Conservation (phyloP, 371 early-diverging fungal genomes). For the Coemansia sp. region DNA sequence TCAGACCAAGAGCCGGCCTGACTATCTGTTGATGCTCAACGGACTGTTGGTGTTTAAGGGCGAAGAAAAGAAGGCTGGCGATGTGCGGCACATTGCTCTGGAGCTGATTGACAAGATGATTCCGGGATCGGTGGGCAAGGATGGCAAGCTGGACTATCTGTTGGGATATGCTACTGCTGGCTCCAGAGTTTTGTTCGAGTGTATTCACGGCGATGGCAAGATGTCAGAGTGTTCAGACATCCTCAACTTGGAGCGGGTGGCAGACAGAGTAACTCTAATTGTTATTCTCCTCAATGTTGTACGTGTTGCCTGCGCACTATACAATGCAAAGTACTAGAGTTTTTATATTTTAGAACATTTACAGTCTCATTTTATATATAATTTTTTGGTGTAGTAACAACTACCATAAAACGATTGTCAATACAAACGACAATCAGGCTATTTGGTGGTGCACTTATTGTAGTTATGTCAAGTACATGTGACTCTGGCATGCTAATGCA, state of each 20-base stretch:
- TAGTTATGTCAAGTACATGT: too few relatives aligned
- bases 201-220: conserved; percentile 31
- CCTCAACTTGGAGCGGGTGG: conserved; percentile 20
- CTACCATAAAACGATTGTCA: too few relatives aligned
- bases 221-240: conserved; percentile 46
- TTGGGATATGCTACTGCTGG: conserved; percentile 50
- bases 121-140: conserved; percentile 25
- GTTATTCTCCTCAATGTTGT: conserved; percentile 32
- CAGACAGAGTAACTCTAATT: conserved; percentile 40
- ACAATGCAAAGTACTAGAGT: conserved; percentile 3
- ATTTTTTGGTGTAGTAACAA: too few relatives aligned
- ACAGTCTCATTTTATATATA: too few relatives aligned
- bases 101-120: conserved; percentile 48
- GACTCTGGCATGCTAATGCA: too few relatives aligned
- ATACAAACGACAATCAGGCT: too few relatives aligned
- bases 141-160: conserved; percentile 38
- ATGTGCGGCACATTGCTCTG: conserved; percentile 38
- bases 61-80: conserved; percentile 46
- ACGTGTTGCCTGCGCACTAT: conserved; percentile 4
- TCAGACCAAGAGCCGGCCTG: conserved; percentile 25
- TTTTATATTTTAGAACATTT: neutral
- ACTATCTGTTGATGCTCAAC: conserved; percentile 39
- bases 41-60: conserved; percentile 50
- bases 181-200: conserved; percentile 40
- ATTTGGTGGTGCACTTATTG: too few relatives aligned